Evolutionary conservation across 1,284 basidiomycete genomes (phyloP).

Genomic region (Xanthoconium separans): DNA sequence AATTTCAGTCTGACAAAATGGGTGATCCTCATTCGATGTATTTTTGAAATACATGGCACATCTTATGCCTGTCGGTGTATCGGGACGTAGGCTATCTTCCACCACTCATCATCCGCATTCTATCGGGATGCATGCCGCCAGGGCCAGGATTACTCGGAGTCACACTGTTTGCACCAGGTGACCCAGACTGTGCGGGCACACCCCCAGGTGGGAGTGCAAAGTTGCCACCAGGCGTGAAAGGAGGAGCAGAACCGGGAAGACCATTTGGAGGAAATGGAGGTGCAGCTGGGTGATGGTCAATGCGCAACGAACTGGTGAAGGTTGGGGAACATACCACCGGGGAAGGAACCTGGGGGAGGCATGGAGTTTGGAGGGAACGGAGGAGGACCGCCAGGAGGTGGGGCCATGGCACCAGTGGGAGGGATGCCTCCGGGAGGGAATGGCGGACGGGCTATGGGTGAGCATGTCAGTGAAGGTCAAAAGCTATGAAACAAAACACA

Average conservation of each 20-base stretch:
- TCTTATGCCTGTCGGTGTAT: background rate
- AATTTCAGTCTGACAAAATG: background rate
- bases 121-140: slow-evolving; percentile 81
- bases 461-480: background rate
- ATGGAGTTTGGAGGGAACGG: slow-evolving; percentile 38
- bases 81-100: slow-evolving; percentile 18
- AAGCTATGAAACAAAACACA: slow-evolving; percentile 4
- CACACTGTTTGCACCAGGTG: slow-evolving; percentile 19
- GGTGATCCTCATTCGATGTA: background rate
- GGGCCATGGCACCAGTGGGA: slow-evolving; percentile 48
- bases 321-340: slow-evolving; percentile 37
- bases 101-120: slow-evolving; percentile 76
- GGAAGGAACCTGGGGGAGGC: slow-evolving; percentile 41
- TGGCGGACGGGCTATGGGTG: slow-evolving; percentile 54
- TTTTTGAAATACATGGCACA: background rate
- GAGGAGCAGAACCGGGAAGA: slow-evolving; percentile 40
- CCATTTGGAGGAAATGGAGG: slow-evolving; percentile 65
- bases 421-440: slow-evolving; percentile 62
- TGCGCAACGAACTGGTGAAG: background rate
- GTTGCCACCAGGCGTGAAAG: slow-evolving; percentile 47
- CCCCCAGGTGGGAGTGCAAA: slow-evolving; percentile 35
- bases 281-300: slow-evolving; percentile 31
- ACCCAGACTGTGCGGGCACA: slow-evolving; percentile 32
- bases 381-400: slow-evolving; percentile 53
- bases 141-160: slow-evolving; percentile 37